Evolutionary conservation across 2,329 filamentous ascomycete species (phyloP).

Genomic region (Xylariaceae sp.): DNA sequence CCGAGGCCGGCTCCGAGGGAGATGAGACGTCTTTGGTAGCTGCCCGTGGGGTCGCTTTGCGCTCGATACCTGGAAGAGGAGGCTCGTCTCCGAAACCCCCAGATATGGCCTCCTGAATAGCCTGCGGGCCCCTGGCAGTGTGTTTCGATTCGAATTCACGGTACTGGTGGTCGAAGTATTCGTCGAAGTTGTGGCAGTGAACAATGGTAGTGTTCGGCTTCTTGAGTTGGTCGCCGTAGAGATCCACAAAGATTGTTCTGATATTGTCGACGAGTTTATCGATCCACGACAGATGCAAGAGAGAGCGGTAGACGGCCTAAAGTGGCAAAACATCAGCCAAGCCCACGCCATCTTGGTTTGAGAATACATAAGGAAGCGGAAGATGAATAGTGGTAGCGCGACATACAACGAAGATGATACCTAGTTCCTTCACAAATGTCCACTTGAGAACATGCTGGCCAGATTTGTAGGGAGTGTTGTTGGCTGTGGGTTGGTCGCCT

Average conservation of each 20-base stretch:
- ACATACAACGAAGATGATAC: conserved; percentile 84
- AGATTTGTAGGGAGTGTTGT: conserved; percentile 72
- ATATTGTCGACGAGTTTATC: conserved; percentile 96
- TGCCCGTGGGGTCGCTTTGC: conserved; percentile 36
- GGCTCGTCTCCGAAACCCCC: conserved; percentile 36
- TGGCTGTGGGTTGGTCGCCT: conserved; percentile 52
- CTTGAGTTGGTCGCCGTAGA: conserved; percentile 84
- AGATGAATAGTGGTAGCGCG: background rate
- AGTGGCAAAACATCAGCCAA: conserved; percentile 9
- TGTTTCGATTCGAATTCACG: conserved; percentile 64
- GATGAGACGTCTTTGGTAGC: conserved; percentile 33
- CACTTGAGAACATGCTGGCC: conserved; percentile 95
- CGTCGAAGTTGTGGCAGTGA: conserved; percentile 74
- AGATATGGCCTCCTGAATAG: conserved; percentile 32
- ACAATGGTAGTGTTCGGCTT: conserved; percentile 72
- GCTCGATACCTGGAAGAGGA: conserved; percentile 37
- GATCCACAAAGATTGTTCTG: conserved; percentile 80
- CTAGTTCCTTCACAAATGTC: conserved; percentile 86
- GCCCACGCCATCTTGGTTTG: background rate
- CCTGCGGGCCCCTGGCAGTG: conserved; percentile 26
- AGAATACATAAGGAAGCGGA: background rate
- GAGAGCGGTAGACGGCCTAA: conserved; percentile 91
- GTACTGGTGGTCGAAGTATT: conserved; percentile 92
- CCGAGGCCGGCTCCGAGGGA: conserved; percentile 64
- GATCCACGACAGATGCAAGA: conserved; percentile 93